Evolutionary conservation across 441 rosid species (phyloP).

Genomic region (Pelargonium fulgidum): DNA sequence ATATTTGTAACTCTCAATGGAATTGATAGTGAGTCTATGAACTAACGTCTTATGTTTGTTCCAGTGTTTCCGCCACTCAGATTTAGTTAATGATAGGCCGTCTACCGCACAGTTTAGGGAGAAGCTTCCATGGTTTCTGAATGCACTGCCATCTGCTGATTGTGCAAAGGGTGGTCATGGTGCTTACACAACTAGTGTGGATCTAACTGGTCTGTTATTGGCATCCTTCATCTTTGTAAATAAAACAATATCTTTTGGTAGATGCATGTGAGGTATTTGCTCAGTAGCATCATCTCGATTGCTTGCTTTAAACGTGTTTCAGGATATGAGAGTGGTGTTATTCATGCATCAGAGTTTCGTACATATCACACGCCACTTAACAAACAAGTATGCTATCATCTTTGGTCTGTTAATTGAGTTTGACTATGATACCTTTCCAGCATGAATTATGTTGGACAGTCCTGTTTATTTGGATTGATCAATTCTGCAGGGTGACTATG

Average conservation of each 20-base stretch:
- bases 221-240: conserved; percentile 7
- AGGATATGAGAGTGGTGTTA: conserved; percentile 61
- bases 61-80: conserved; percentile 66
- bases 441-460: neutral
- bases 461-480: conserved; percentile 15
- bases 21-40: neutral
- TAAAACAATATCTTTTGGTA: conserved; percentile 5
- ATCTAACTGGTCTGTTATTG: conserved; percentile 46
- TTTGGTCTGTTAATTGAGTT: conserved; percentile 14
- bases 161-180: conserved; percentile 88
- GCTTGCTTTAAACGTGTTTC: conserved; percentile 20
- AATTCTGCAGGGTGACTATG: conserved; percentile 55
- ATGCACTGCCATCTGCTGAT: conserved; percentile 70
- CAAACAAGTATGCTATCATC: conserved; percentile 43
- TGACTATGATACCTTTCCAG: conserved; percentile 8
- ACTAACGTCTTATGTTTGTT: conserved; percentile 32
- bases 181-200: conserved; percentile 62
- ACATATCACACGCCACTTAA: conserved; percentile 71
- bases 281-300: neutral
- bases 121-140: conserved; percentile 72
- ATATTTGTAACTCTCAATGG: neutral
- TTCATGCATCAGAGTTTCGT: conserved; percentile 65
- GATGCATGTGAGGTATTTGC: conserved; percentile 2
- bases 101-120: conserved; percentile 54
- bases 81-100: conserved; percentile 50